These are phyloP conservation scores for Epicoccum sorghinum DNA, from an alignment of 2,329 filamentous ascomycete species.

Conservation along the genomic window DNA sequence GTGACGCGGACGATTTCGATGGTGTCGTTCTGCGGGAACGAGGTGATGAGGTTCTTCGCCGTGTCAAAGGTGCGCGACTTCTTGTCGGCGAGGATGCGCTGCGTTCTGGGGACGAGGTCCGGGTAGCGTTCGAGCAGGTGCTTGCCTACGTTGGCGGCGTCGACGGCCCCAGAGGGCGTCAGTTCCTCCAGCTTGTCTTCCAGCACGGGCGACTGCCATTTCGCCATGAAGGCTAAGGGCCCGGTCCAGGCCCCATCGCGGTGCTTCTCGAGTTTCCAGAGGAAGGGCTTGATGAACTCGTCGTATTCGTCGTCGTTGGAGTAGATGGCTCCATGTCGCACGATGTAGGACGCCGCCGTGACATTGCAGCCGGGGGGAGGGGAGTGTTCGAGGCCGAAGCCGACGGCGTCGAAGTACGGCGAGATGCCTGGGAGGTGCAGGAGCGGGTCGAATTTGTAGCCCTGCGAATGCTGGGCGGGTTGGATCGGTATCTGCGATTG, in stretches of 20 bases:
- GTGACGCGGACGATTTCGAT: slow-evolving; percentile 44
- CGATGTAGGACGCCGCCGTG: slow-evolving; percentile 55
- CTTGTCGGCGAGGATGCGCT: slow-evolving; percentile 42
- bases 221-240: slow-evolving; percentile 60
- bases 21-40: slow-evolving; percentile 35
- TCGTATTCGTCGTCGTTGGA: slow-evolving; percentile 59
- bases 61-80: slow-evolving; percentile 46
- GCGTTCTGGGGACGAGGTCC: slow-evolving; percentile 52
- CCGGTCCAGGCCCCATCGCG: slow-evolving; percentile 57
- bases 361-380: slow-evolving; percentile 58
- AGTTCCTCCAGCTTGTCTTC: slow-evolving; percentile 55
- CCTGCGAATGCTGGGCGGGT: slow-evolving; percentile 36
- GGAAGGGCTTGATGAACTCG: slow-evolving; percentile 56
- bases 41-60: slow-evolving; percentile 37
- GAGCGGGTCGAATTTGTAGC: slow-evolving; percentile 55
- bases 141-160: slow-evolving; percentile 64
- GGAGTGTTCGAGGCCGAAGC: slow-evolving; percentile 53
- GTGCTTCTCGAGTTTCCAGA: slow-evolving; percentile 64
- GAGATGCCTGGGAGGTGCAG: slow-evolving; percentile 58
- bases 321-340: slow-evolving; percentile 58
- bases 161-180: slow-evolving; percentile 48
- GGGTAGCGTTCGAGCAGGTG: slow-evolving; percentile 64
- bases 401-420: slow-evolving; percentile 56
- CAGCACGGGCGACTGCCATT: slow-evolving; percentile 62
- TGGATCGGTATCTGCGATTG: slow-evolving; percentile 25